phyloP scores from a whole-genome alignment of 306 rosid species.

The Acacia acuminata region DNA sequence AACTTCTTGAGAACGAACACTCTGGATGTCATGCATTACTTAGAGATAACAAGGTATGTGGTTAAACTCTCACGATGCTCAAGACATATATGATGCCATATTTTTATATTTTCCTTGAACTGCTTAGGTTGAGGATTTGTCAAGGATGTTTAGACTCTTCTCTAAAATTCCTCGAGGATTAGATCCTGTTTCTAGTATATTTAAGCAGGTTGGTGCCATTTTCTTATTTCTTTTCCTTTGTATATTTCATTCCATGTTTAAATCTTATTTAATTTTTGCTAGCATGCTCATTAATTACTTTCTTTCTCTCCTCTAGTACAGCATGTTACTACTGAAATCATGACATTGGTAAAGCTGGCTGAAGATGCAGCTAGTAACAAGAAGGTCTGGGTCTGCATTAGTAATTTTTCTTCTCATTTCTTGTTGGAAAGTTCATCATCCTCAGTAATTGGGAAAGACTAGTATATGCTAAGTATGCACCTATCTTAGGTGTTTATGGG shows the following conservation, averaged over 20 bases:
- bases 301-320: conserved; percentile 43
- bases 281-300: conserved; percentile 17
- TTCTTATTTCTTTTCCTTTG: not conserved
- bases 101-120: conserved; percentile 24
- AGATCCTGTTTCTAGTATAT: conserved; percentile 83
- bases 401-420: not conserved
- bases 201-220: conserved; percentile 71
- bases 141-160: conserved; percentile 93
- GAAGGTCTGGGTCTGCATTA: conserved; percentile 49
- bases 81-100: not conserved
- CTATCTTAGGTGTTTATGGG: not conserved
- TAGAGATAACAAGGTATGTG: conserved; percentile 78
- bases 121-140: conserved; percentile 77
- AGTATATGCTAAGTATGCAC: not conserved
- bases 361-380: conserved; percentile 93
- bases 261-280: conserved; percentile 13
- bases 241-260: not conserved
- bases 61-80: conserved; percentile 2
- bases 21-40: conserved; percentile 93
- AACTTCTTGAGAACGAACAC: conserved; percentile 88
- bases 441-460: not conserved
- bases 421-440: not conserved
- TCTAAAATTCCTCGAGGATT: conserved; percentile 84
- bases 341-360: conserved; percentile 82
- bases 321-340: conserved; percentile 92